Evolutionary conservation across 306 rosid genomes (phyloP).

Genomic region (Dalbergia cochinchinensis): DNA sequence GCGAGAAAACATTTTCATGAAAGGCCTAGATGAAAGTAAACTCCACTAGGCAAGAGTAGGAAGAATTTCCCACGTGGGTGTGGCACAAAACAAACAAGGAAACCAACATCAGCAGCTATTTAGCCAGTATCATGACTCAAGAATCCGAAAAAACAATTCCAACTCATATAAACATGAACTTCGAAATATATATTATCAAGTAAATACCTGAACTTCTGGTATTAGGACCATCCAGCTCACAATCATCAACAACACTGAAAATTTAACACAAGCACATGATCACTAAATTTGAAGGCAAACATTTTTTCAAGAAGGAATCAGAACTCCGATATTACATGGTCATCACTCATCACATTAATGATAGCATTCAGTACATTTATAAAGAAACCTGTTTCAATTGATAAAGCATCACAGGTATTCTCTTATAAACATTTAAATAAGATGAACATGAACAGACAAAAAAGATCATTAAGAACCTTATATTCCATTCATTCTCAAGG

Average conservation of each 20-base stretch:
- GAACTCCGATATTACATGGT: slow-evolving; percentile 16
- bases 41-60: not conserved
- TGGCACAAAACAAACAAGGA: slow-evolving; percentile 21
- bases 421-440: not conserved
- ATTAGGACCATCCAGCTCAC: slow-evolving; percentile 51
- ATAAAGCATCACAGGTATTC: slow-evolving; percentile 13
- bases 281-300: slow-evolving; percentile 29
- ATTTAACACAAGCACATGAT: slow-evolving; percentile 40
- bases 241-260: slow-evolving; percentile 79
- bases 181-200: slow-evolving; percentile 28
- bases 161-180: slow-evolving; percentile 22
- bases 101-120: slow-evolving; percentile 14
- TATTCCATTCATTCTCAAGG: slow-evolving; percentile 92
- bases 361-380: slow-evolving; percentile 9
- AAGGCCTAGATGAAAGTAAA: slow-evolving; percentile 4
- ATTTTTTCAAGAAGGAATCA: slow-evolving; percentile 22
- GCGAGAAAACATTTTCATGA: slow-evolving; percentile 11
- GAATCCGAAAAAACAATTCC: slow-evolving; percentile 6
- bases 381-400: not conserved
- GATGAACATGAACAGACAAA: not conserved
- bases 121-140: not conserved
- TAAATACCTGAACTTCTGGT: slow-evolving; percentile 66
- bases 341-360: slow-evolving; percentile 9
- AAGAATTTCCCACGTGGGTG: not conserved
- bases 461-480: slow-evolving; percentile 71